Evolutionary conservation across 768 basidiomycete genomes (phyloP), one percentile per base, ranked within the genome.

Genomic region (Amanita brunnescens): DNA sequence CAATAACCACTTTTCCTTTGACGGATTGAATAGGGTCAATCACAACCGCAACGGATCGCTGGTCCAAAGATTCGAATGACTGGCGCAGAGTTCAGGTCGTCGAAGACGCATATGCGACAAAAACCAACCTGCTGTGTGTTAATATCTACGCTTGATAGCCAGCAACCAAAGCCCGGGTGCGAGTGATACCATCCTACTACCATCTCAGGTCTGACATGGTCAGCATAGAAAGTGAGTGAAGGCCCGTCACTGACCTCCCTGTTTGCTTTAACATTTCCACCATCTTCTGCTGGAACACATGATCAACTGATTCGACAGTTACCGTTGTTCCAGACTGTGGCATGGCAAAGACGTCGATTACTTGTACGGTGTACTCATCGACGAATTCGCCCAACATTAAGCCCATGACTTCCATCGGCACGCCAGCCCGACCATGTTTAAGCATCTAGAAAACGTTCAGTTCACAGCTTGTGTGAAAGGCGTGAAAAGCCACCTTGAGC

Each of bases 101-200:
- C 49, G 30, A 35, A 21, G 33, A 47, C 47, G 14, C 45, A 41
- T 33, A 44, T 47, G 55, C 56, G 33, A 51, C 2, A 33, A 35
- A 37, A 5, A 32, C 23, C 54, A 49, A 87, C 94, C 74, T 98
- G 96, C 62, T 99, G 96, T 3, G 96, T 99, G 69, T 97, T 96
- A 64, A 98, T 93, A 70, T 99, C 96, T 18, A 98, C 95, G 59
- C 91, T 93, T 41, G 94, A 97, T 35, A 99, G 74, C 96, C 96
- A 99, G 67, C 96, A 99, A 4, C 96, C 96, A 68, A 98, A 99
- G 33, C 96, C 96, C 50, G 96, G 96, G 74, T 99, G 96, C 34
- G 96, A 98, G 69, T 99, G 96, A 63, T 99, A 99, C 96, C 96
- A 99, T 3, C 96, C 96, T 1, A 99, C 96, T 5, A 98, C 96